Percentiles rank a stretch among this genome's conserved stretches.
These are phyloP conservation scores for Penicillium antarcticum DNA, from an alignment of 495 filamentous ascomycete species.

Conservation along the genomic window DNA sequence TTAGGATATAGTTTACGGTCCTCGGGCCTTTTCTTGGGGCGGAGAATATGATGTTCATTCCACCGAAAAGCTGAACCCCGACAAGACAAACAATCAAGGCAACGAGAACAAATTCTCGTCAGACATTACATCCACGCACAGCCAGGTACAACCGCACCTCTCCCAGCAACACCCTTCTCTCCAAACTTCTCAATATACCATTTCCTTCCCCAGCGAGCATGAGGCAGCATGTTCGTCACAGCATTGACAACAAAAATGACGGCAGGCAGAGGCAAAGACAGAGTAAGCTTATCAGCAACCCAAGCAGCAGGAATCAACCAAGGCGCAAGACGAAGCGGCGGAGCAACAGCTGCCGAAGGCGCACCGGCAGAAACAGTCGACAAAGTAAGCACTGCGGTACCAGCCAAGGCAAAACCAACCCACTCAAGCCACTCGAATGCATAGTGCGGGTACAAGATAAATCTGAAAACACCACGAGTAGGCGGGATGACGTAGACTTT, in stretches of 20 bases:
- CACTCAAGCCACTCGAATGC: constrained; percentile 96
- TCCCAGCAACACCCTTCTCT: constrained; percentile 64
- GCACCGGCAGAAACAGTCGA: constrained; percentile 4
- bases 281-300: constrained; percentile 27
- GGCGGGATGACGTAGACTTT: constrained; percentile 94
- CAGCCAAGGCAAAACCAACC: constrained; percentile 79
- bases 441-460: constrained; percentile 88
- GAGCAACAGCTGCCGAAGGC: constrained; percentile 6
- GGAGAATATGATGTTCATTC: too few relatives aligned
- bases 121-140: constrained; percentile 40
- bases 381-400: constrained; percentile 28
- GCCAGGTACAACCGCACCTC: constrained; percentile 82
- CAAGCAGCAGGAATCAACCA: constrained; percentile 56
- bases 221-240: constrained; percentile 82
- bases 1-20: too few relatives aligned
- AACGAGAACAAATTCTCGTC: too few relatives aligned
- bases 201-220: constrained; percentile 74
- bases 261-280: constrained; percentile 58
- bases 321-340: constrained; percentile 33
- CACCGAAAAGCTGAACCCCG: too few relatives aligned
- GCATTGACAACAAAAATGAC: constrained; percentile 82
- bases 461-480: constrained; percentile 73
- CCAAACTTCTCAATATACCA: constrained; percentile 94
- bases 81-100: too few relatives aligned
- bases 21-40: too few relatives aligned